Evolutionary conservation across 2,329 filamentous ascomycete species (phyloP).

Genomic region (Hymenoscyphus infarciens): DNA sequence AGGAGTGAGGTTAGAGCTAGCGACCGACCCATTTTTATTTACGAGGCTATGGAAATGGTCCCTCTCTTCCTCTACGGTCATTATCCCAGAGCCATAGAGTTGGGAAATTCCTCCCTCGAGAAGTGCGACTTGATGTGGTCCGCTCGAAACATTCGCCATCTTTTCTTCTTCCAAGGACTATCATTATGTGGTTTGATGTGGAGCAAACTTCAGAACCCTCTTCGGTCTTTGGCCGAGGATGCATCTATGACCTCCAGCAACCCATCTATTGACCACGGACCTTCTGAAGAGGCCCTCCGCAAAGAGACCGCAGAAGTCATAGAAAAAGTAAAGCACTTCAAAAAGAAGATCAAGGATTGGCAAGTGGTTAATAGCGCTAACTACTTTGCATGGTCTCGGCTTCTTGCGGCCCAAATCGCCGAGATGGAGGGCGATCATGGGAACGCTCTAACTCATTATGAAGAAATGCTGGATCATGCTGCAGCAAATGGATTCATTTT

Average conservation of each 20-base stretch:
- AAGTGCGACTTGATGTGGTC: slow-evolving; percentile 54
- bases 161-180: slow-evolving; percentile 59
- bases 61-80: slow-evolving; percentile 61
- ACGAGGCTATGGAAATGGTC: slow-evolving; percentile 64
- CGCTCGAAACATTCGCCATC: slow-evolving; percentile 52
- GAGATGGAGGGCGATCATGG: slow-evolving; percentile 59
- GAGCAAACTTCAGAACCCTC: slow-evolving; percentile 30
- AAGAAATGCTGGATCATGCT: slow-evolving; percentile 68
- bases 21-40: slow-evolving; percentile 62
- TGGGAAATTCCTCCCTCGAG: slow-evolving; percentile 50
- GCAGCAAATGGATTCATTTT: slow-evolving; percentile 63
- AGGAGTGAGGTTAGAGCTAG: slow-evolving; percentile 49
- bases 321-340: slow-evolving; percentile 50
- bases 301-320: slow-evolving; percentile 48
- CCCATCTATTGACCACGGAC: slow-evolving; percentile 5
- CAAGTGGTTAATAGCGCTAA: slow-evolving; percentile 64
- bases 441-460: slow-evolving; percentile 60
- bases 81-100: slow-evolving; percentile 54
- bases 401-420: slow-evolving; percentile 65
- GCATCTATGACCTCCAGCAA: slow-evolving; percentile 39
- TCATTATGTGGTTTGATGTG: slow-evolving; percentile 50
- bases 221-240: slow-evolving; percentile 18
- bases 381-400: slow-evolving; percentile 64
- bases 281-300: slow-evolving; percentile 41
- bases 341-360: slow-evolving; percentile 61